Conservation (phyloP, 2,329 filamentous ascomycete genomes). For the Talaromyces sp. region DNA sequence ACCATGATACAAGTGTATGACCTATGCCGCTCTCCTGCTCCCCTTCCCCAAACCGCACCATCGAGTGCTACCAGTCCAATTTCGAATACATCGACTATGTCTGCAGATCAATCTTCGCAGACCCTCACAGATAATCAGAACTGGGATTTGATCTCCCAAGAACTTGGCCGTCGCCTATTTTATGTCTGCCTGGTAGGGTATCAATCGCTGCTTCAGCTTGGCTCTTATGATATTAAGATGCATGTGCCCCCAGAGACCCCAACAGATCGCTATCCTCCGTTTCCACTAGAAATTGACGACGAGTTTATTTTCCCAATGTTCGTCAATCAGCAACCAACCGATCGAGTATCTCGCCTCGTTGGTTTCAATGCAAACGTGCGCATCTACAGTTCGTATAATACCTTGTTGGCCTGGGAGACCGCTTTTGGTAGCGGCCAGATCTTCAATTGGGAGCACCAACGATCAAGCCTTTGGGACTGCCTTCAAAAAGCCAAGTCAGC, state of each 20-base stretch:
- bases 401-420: slow-evolving; percentile 76
- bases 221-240: slow-evolving; percentile 70
- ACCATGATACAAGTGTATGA: slow-evolving; percentile 46
- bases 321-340: slow-evolving; percentile 70
- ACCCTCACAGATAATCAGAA: slow-evolving; percentile 19
- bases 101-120: slow-evolving; percentile 22
- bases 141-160: slow-evolving; percentile 44
- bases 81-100: slow-evolving; percentile 24
- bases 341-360: slow-evolving; percentile 69
- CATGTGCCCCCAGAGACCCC: slow-evolving; percentile 76
- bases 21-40: slow-evolving; percentile 33
- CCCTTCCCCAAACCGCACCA: slow-evolving; percentile 7
- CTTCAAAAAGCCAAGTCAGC: slow-evolving; percentile 70
- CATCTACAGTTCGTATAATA: slow-evolving; percentile 79
- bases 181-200: slow-evolving; percentile 80
- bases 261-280: slow-evolving; percentile 73
- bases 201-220: slow-evolving; percentile 77
- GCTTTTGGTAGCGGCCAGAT: slow-evolving; percentile 78
- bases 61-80: slow-evolving; percentile 26
- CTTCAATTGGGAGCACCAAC: slow-evolving; percentile 76
- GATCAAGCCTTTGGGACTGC: slow-evolving; percentile 70
- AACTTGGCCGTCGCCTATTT: slow-evolving; percentile 66
- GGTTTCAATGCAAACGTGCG: slow-evolving; percentile 81
- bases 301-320: slow-evolving; percentile 73
- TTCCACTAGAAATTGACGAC: slow-evolving; percentile 82